These are phyloP conservation scores for Fusarium pseudonygamai DNA, from an alignment of 2,329 filamentous ascomycete species.

Conservation along the genomic window DNA sequence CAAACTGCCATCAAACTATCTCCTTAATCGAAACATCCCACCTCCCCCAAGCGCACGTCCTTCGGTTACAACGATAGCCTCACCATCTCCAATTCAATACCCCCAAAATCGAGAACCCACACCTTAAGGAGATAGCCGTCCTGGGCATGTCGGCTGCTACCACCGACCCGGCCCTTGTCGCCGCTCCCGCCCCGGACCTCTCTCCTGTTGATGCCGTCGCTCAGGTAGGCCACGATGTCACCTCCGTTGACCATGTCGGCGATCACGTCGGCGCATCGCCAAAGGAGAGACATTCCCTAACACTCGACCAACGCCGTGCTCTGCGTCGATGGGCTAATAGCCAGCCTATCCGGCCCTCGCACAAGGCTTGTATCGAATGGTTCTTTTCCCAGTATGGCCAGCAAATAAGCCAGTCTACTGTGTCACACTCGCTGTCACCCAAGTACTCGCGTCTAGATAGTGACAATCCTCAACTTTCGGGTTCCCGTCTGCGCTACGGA, in stretches of 20 bases:
- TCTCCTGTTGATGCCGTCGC: constrained; percentile 37
- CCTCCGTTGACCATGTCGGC: constrained; percentile 15
- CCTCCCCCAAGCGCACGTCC: constrained; percentile 40
- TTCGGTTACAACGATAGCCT: constrained; percentile 55
- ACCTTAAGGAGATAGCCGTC: constrained; percentile 44
- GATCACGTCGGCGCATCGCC: constrained; percentile 28
- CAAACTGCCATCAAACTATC: constrained; percentile 37
- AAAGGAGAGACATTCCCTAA: constrained; percentile 67
- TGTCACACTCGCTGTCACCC: constrained; percentile 69
- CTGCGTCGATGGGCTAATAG: constrained; percentile 68
- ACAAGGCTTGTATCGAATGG: constrained; percentile 72
- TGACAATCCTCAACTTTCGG: constrained; percentile 68
- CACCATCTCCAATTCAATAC: constrained; percentile 39
- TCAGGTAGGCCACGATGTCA: constrained; percentile 34
- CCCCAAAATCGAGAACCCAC: constrained; percentile 45
- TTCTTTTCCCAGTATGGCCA: constrained; percentile 67
- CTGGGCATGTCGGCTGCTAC: constrained; percentile 50
- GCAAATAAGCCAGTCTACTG: constrained; percentile 70
- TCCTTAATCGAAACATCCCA: constrained; percentile 52
- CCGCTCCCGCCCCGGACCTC: constrained; percentile 46
- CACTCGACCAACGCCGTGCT: constrained; percentile 69
- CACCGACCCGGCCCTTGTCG: constrained; percentile 52
- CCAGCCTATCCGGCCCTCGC: constrained; percentile 65
- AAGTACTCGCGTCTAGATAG: constrained; percentile 70
- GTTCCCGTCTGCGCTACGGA: constrained; percentile 68